A percentile compares a stretch with the other conserved stretches of the same genome.
Conservation (phyloP, 371 early-diverging fungal species). For the Mortierella sp. region DNA sequence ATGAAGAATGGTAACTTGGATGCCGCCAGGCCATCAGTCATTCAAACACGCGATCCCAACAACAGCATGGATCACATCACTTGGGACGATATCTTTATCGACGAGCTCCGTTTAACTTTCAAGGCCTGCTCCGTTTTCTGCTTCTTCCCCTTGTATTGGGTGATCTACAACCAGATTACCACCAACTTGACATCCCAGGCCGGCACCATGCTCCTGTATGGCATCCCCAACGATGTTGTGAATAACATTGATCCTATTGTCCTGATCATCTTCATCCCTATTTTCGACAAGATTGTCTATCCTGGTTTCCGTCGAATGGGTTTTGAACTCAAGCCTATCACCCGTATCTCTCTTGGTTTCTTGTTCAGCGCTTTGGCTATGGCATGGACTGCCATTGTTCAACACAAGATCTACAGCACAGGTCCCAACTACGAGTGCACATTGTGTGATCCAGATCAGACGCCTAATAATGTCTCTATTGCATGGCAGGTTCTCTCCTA, state of each 20-base stretch:
- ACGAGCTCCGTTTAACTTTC: conserved; percentile 71
- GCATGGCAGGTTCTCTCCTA: conserved; percentile 77
- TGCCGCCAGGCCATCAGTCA: conserved; percentile 49
- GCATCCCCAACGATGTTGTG: conserved; percentile 63
- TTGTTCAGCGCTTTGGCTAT: conserved; percentile 69
- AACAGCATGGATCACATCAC: conserved; percentile 11
- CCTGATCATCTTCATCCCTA: conserved; percentile 75
- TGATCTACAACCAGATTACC: conserved; percentile 77
- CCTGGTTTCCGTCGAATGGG: conserved; percentile 73
- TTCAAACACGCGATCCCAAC: conserved; percentile 19
- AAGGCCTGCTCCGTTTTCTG: conserved; percentile 76
- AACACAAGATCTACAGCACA: conserved; percentile 70
- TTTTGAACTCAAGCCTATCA: conserved; percentile 69
- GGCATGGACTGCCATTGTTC: conserved; percentile 77
- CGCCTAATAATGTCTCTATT: conserved; percentile 65
- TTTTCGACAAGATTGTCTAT: conserved; percentile 76
- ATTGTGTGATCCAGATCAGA: conserved; percentile 31
- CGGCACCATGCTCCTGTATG: conserved; percentile 73
- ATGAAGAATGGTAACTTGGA: conserved; percentile 47
- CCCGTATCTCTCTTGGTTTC: conserved; percentile 79
- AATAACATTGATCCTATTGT: conserved; percentile 66
- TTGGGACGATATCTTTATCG: conserved; percentile 83
- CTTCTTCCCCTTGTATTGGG: conserved; percentile 84
- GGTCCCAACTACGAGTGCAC: conserved; percentile 66
- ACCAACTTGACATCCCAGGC: conserved; percentile 80